These are phyloP conservation scores for Westerdykella sp. DNA, from an alignment of 2,329 filamentous ascomycete genomes.

Conservation along the genomic window DNA sequence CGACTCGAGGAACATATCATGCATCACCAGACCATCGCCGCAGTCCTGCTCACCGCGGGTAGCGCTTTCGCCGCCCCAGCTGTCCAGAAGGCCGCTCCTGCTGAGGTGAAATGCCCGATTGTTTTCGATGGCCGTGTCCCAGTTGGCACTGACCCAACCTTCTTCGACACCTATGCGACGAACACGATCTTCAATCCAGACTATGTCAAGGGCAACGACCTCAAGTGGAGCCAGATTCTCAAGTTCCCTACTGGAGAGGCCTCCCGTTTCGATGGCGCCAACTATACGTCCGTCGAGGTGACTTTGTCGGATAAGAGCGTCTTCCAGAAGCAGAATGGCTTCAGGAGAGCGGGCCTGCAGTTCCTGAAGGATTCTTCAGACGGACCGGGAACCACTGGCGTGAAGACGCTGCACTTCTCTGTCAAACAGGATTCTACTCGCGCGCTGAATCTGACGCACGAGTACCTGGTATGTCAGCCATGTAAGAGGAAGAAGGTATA, in stretches of 20 bases:
- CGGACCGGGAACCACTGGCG: slow-evolving; percentile 48
- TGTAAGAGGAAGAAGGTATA: slow-evolving; percentile 11
- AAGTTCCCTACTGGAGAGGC: slow-evolving; percentile 40
- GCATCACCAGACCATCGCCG: slow-evolving; percentile 18
- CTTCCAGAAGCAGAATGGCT: slow-evolving; percentile 54
- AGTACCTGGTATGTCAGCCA: slow-evolving; percentile 49
- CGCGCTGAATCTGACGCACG: slow-evolving; percentile 54
- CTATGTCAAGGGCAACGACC: slow-evolving; percentile 49
- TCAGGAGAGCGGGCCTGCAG: slow-evolving; percentile 54
- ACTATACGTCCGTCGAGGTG: slow-evolving; percentile 46
- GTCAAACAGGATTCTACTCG: slow-evolving; percentile 48
- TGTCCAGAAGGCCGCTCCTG: slow-evolving; percentile 3
- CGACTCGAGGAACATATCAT: slow-evolving; percentile 10
- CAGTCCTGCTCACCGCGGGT: slow-evolving; percentile 16
- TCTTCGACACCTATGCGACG: slow-evolving; percentile 28
- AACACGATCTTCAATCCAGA: slow-evolving; percentile 46
- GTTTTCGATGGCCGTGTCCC: slow-evolving; percentile 36
- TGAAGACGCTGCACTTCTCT: slow-evolving; percentile 59
- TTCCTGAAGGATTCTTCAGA: slow-evolving; percentile 48
- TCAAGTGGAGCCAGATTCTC: slow-evolving; percentile 49
- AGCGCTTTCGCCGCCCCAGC: slow-evolving; percentile 22
- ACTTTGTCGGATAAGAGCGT: slow-evolving; percentile 55
- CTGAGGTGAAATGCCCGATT: slow-evolving; percentile 29
- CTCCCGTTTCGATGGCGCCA: slow-evolving; percentile 44
- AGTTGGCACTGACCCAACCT: slow-evolving; percentile 15